Evolutionary conservation across 306 rosid species (phyloP).

Genomic region (Begonia masoniana): DNA sequence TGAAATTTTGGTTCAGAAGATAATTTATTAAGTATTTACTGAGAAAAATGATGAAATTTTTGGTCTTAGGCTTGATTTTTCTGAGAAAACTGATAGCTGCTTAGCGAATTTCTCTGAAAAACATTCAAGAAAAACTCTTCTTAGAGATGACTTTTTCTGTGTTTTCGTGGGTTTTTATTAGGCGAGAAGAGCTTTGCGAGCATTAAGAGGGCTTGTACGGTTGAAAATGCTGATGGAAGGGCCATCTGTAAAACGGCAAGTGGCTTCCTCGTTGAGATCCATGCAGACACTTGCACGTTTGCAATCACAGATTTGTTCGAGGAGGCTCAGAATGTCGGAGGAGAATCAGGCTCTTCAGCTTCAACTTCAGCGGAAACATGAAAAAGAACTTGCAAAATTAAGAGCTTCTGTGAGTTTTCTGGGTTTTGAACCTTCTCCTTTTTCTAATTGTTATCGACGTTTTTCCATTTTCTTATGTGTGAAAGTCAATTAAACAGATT

Average conservation of each 20-base stretch:
- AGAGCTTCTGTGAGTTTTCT: conserved; percentile 33
- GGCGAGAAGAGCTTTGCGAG: conserved; percentile 88
- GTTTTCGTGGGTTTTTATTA: conserved; percentile 10
- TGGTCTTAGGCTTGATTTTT: background rate
- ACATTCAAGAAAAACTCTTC: no score
- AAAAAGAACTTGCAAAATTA: conserved; percentile 64
- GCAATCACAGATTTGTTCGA: conserved; percentile 73
- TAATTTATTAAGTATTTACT: background rate
- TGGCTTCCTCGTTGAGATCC: conserved; percentile 61
- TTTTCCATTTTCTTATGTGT: no score
- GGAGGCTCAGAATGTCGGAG: conserved; percentile 82
- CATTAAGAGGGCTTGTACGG: conserved; percentile 80
- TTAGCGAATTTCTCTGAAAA: conserved; percentile 23
- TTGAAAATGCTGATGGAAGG: conserved; percentile 77
- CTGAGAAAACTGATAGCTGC: background rate
- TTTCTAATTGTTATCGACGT: background rate
- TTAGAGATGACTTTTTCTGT: no score
- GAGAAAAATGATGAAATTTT: background rate
- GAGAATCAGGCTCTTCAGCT: conserved; percentile 89
- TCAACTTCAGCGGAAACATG: conserved; percentile 78
- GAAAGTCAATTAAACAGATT: conserved; percentile 25
- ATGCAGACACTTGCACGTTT: conserved; percentile 92
- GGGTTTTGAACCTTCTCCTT: background rate
- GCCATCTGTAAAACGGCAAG: conserved; percentile 75
- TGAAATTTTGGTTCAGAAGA: conserved; percentile 1